Evolutionary conservation across 345 rosid species (phyloP).

Genomic region (Pistacia integerrima): DNA sequence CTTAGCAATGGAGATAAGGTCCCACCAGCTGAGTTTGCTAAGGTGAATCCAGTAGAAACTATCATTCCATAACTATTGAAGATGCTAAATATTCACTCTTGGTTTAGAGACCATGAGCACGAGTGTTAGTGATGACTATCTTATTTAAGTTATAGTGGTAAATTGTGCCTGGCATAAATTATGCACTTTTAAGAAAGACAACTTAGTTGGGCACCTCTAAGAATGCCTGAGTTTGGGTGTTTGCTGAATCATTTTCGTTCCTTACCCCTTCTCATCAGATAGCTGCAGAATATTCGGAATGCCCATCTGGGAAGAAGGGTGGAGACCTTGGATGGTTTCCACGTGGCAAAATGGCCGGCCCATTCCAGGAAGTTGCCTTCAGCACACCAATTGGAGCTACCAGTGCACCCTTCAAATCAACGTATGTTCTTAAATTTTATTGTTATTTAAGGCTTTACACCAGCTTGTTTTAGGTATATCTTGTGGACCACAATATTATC

Average conservation of each 20-base stretch:
- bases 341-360: slow-evolving; percentile 97
- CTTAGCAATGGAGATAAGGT: slow-evolving; percentile 89
- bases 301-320: slow-evolving; percentile 97
- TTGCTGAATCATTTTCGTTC: not conserved
- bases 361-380: slow-evolving; percentile 94
- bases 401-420: slow-evolving; percentile 94
- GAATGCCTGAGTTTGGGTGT: not conserved
- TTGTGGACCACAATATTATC: not conserved
- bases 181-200: not conserved
- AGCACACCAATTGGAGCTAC: slow-evolving; percentile 81
- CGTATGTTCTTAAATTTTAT: slow-evolving; percentile 45
- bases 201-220: not conserved
- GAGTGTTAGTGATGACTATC: not conserved
- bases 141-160: not conserved
- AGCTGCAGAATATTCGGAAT: slow-evolving; percentile 94
- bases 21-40: slow-evolving; percentile 97
- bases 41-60: slow-evolving; percentile 45
- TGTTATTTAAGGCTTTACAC: not conserved
- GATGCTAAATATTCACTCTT: not conserved
- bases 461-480: not conserved
- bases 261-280: slow-evolving; percentile 34
- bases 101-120: not conserved
- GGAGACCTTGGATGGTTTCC: slow-evolving; percentile 99
- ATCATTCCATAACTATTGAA: not conserved
- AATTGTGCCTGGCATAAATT: not conserved